phyloP scores from a whole-genome alignment of 2,329 filamentous ascomycete species.

The Neonectria hederae region DNA sequence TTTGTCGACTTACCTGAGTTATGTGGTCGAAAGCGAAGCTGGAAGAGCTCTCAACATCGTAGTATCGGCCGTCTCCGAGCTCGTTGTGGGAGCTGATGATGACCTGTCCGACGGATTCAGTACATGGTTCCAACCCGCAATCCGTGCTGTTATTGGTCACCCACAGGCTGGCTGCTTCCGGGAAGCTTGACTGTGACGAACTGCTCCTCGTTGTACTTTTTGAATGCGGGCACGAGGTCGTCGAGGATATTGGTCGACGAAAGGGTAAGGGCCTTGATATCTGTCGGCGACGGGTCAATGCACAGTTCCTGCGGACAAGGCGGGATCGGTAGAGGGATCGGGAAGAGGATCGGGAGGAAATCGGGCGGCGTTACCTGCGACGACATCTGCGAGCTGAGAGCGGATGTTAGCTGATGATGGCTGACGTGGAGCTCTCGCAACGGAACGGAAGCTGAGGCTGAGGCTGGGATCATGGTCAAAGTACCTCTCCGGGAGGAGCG shows the following conservation, averaged over 20 bases:
- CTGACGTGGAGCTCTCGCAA: constrained; percentile 26
- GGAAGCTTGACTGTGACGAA: constrained; percentile 90
- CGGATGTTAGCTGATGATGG: constrained; percentile 43
- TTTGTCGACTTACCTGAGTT: constrained; percentile 67
- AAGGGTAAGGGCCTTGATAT: constrained; percentile 87
- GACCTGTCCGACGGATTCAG: constrained; percentile 60
- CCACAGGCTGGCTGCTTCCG: constrained; percentile 73
- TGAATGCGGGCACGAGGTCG: constrained; percentile 82
- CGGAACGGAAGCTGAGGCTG: constrained; percentile 11
- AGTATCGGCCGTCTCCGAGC: constrained; percentile 84
- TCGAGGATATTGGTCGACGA: constrained; percentile 73
- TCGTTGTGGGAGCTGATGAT: constrained; percentile 89
- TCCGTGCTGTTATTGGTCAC: constrained; percentile 23
- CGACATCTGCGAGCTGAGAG: constrained; percentile 79
- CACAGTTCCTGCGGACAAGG: not conserved
- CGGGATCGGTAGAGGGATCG: not conserved
- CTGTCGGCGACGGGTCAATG: constrained; percentile 57
- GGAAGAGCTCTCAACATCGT: constrained; percentile 85
- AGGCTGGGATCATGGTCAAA: constrained; percentile 38
- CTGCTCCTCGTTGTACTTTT: constrained; percentile 97
- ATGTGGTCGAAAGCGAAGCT: constrained; percentile 90
- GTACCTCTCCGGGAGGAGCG: constrained; percentile 95
- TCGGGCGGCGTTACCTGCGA: constrained; percentile 71
- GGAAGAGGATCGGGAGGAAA: not conserved
- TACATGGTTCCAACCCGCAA: not conserved